Percentiles rank a stretch among this genome's conserved stretches.
phyloP scores from a whole-genome alignment of 129 eudicot genomes.

The Rutidosis leptorrhynchoides region DNA sequence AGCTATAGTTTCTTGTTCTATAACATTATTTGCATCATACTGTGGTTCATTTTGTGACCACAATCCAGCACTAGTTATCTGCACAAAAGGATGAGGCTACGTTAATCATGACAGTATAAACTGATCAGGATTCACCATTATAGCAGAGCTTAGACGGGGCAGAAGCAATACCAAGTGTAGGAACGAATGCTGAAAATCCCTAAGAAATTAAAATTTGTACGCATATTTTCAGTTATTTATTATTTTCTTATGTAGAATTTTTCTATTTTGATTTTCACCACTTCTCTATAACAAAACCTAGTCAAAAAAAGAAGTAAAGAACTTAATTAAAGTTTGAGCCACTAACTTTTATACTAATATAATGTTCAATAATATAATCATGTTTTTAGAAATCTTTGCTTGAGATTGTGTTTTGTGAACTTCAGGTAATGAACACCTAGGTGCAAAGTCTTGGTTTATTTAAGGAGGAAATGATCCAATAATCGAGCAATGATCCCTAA shows the following conservation, averaged over 20 bases:
- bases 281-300: neutral
- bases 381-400: neutral
- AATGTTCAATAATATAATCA: neutral
- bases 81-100: slow-evolving; percentile 23
- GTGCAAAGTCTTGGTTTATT: neutral
- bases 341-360: neutral
- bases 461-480: neutral
- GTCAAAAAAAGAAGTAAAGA: neutral
- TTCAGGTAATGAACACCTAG: slow-evolving; percentile 5
- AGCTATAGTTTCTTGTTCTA: slow-evolving; percentile 27
- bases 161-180: slow-evolving; percentile 3
- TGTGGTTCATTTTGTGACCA: slow-evolving; percentile 72
- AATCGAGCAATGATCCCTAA: neutral
- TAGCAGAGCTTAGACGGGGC: neutral
- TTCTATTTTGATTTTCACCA: neutral
- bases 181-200: neutral
- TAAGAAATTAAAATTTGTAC: neutral
- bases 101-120: neutral
- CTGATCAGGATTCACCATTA: neutral
- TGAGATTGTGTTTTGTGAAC: neutral
- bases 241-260: neutral
- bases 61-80: slow-evolving; percentile 91
- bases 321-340: neutral
- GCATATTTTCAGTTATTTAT: slow-evolving; percentile 13
- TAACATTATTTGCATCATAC: slow-evolving; percentile 26